phyloP scores from a whole-genome alignment of 805 yeast species.

The Candida jianshihensis region DNA sequence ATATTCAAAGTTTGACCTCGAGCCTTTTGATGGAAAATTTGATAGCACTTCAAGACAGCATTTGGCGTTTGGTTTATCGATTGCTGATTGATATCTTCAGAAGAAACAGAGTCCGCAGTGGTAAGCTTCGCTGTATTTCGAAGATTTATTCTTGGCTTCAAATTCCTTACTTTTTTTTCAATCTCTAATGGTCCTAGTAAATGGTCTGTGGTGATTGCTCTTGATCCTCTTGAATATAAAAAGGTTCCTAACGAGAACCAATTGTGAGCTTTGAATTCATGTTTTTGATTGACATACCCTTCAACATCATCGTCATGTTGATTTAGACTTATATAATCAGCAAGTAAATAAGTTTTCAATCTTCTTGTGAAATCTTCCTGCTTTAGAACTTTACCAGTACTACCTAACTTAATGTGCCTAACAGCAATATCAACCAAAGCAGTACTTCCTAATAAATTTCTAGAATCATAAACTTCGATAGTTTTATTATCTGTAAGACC shows the following conservation, averaged over 20 bases:
- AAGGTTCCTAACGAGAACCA: conserved; percentile 57
- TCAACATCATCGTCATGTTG: conserved; percentile 21
- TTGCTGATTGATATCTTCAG: conserved; percentile 41
- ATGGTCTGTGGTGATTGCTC: conserved; percentile 49
- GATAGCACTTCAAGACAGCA: conserved; percentile 51
- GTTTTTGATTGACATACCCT: conserved; percentile 18
- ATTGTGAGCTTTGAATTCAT: conserved; percentile 39
- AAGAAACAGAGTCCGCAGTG: conserved; percentile 50
- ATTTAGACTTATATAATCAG: conserved; percentile 19
- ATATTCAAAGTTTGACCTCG: conserved; percentile 42
- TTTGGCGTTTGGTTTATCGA: conserved; percentile 58
- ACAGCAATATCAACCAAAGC: conserved; percentile 60
- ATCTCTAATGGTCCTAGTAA: conserved; percentile 65
- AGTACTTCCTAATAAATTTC: conserved; percentile 52
- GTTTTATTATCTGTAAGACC: conserved; percentile 29
- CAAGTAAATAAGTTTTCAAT: conserved; percentile 31
- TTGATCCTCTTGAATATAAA: conserved; percentile 37
- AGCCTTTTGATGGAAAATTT: conserved; percentile 27
- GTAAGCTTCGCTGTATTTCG: conserved; percentile 33
- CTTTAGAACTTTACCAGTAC: conserved; percentile 42
- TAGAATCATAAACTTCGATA: conserved; percentile 56
- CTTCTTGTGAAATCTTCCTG: conserved; percentile 38
- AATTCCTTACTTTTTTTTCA: conserved; percentile 38
- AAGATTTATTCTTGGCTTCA: conserved; percentile 33
- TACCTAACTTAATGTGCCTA: conserved; percentile 52